phyloP scores from a whole-genome alignment of 2,329 filamentous ascomycete genomes.

The Talaromyces sp. region DNA sequence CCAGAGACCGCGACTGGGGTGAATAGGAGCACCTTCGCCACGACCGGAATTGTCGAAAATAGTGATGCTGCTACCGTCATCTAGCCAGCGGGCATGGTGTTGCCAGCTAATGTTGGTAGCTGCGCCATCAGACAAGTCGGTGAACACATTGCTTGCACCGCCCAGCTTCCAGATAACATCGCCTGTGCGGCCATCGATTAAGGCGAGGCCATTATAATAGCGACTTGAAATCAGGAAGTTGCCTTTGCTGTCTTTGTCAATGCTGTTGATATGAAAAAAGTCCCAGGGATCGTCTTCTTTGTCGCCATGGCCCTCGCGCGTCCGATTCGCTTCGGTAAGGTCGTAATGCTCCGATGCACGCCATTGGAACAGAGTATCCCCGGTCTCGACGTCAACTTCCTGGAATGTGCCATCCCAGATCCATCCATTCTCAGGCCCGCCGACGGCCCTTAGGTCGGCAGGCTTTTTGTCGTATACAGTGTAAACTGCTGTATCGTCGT shows the following conservation, averaged over 20 bases:
- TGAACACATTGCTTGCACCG: slow-evolving; percentile 6
- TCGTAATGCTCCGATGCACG: slow-evolving; percentile 41
- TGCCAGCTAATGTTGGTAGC: slow-evolving; percentile 12
- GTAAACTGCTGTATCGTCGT: slow-evolving; percentile 38
- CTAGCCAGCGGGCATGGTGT: slow-evolving; percentile 15
- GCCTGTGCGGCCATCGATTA: slow-evolving; percentile 45
- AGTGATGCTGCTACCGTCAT: slow-evolving; percentile 21
- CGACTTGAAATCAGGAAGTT: slow-evolving; percentile 53
- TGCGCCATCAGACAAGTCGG: slow-evolving; percentile 7
- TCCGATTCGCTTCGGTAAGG: slow-evolving; percentile 19
- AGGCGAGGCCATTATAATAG: slow-evolving; percentile 43
- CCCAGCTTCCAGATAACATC: slow-evolving; percentile 52
- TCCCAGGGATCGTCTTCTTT: slow-evolving; percentile 38
- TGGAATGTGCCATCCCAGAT: slow-evolving; percentile 39
- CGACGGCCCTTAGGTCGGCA: slow-evolving; percentile 34
- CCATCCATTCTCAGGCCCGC: slow-evolving; percentile 32
- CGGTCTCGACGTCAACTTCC: slow-evolving; percentile 42
- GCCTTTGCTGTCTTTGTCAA: slow-evolving; percentile 47
- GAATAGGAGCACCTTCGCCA: slow-evolving; percentile 13
- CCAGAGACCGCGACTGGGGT: slow-evolving; percentile 39
- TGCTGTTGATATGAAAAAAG: slow-evolving; percentile 53
- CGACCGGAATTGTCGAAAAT: slow-evolving; percentile 36
- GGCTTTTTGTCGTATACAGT: slow-evolving; percentile 36
- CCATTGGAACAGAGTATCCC: slow-evolving; percentile 44
- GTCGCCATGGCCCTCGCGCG: slow-evolving; percentile 16